Conservation (phyloP, 352 stramenopile genomes). For the Phytophthora aleatoria region DNA sequence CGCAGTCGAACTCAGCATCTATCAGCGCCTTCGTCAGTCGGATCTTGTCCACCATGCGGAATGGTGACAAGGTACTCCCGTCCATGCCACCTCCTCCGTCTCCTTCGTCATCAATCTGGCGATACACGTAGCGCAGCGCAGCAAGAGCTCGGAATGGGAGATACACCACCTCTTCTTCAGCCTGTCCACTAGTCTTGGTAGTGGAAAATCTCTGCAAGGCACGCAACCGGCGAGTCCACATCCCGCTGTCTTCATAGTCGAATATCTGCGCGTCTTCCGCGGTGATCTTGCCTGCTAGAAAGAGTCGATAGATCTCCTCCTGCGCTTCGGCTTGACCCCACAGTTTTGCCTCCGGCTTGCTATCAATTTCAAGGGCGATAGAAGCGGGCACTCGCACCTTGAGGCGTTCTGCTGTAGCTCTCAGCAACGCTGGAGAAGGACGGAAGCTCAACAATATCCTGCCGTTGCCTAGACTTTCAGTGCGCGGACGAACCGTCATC, state of each 20-base stretch:
- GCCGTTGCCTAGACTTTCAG: constrained; percentile 12
- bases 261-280: constrained; percentile 71
- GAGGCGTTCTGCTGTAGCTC: constrained; percentile 48
- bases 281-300: constrained; percentile 64
- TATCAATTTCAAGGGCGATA: constrained; percentile 61
- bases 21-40: constrained; percentile 73
- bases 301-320: constrained; percentile 74
- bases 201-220: constrained; percentile 47
- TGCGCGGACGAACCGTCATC: constrained; percentile 25
- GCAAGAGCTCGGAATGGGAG: constrained; percentile 56
- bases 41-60: constrained; percentile 80
- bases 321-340: constrained; percentile 51
- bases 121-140: constrained; percentile 72
- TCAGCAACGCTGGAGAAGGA: constrained; percentile 49
- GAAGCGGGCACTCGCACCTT: constrained; percentile 52
- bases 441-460: constrained; percentile 58
- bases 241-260: constrained; percentile 52
- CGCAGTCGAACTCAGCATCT: constrained; percentile 75
- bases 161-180: constrained; percentile 31
- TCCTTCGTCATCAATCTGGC: constrained; percentile 56
- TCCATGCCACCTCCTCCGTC: constrained; percentile 21
- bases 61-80: constrained; percentile 45
- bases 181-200: background rate
- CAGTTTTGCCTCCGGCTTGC: constrained; percentile 37
- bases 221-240: constrained; percentile 73